Conservation (phyloP, 345 rosid genomes). For the Trapa bicornis region DNA sequence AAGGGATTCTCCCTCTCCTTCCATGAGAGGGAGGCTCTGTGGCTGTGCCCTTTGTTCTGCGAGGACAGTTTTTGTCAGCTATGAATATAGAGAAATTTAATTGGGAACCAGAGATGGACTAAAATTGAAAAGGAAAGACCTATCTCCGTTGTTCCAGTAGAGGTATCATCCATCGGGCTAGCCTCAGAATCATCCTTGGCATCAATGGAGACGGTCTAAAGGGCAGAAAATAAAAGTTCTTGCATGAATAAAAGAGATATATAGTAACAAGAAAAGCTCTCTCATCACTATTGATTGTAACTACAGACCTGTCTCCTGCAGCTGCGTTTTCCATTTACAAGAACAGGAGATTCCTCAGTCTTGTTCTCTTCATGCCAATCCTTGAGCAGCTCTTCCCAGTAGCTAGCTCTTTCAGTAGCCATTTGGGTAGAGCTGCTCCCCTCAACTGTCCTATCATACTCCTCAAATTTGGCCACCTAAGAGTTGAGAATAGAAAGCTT, state of each 20-base stretch:
- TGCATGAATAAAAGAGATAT: neutral
- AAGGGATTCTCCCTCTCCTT: slow-evolving; percentile 94
- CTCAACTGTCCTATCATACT: slow-evolving; percentile 41
- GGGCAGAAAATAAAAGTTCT: slow-evolving; percentile 10
- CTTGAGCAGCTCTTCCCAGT: slow-evolving; percentile 88
- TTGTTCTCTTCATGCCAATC: slow-evolving; percentile 71
- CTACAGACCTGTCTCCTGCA: slow-evolving; percentile 66
- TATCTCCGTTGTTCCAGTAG: slow-evolving; percentile 54
- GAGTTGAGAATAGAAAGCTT: neutral
- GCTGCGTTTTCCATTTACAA: slow-evolving; percentile 91
- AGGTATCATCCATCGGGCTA: slow-evolving; percentile 87
- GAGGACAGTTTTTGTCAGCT: slow-evolving; percentile 13
- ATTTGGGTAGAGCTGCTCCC: slow-evolving; percentile 41
- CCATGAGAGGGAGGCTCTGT: slow-evolving; percentile 82
- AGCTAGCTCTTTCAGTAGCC: slow-evolving; percentile 55
- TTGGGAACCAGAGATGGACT: neutral
- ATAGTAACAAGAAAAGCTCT: neutral
- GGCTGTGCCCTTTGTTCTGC: slow-evolving; percentile 61
- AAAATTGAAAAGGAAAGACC: slow-evolving; percentile 25
- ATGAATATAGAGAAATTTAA: neutral
- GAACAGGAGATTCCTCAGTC: slow-evolving; percentile 63
- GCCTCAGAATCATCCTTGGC: slow-evolving; percentile 96
- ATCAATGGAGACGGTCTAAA: slow-evolving; percentile 58
- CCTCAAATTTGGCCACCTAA: slow-evolving; percentile 90
- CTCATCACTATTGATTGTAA: neutral